phyloP scores from a whole-genome alignment of 768 basidiomycete genomes.

The Mycena metata region DNA sequence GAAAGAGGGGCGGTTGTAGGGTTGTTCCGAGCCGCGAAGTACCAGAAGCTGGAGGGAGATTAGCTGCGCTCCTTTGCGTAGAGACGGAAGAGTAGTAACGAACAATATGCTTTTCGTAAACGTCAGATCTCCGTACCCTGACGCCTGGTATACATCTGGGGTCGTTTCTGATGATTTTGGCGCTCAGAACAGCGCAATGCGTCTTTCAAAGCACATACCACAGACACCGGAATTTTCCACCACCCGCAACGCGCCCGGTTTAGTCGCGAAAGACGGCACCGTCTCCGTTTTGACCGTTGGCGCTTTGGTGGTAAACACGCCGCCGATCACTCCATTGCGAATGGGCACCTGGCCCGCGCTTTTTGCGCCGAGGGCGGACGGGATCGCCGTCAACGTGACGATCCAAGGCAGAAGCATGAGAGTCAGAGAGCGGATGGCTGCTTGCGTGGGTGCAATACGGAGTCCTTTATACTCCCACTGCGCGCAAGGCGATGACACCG shows the following conservation, averaged over 20 bases:
- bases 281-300: conserved; percentile 2
- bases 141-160: conserved; percentile 70
- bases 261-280: conserved; percentile 41
- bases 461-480: conserved; percentile 26
- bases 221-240: conserved; percentile 75
- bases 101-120: conserved; percentile 72
- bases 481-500: conserved; percentile 26
- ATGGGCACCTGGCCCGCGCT: conserved; percentile 32
- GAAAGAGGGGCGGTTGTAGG: conserved; percentile 72
- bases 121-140: conserved; percentile 74
- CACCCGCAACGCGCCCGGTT: conserved; percentile 66
- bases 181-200: not conserved
- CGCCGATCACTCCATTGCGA: conserved; percentile 30
- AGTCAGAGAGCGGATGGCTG: conserved; percentile 18
- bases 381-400: conserved; percentile 12
- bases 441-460: conserved; percentile 9
- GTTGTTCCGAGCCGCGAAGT: conserved; percentile 72
- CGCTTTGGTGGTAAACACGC: conserved; percentile 13
- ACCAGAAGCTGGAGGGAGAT: conserved; percentile 68
- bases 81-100: not conserved
- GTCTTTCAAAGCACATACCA: conserved; percentile 49
- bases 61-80: not conserved
- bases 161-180: conserved; percentile 62
- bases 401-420: conserved; percentile 26
- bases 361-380: conserved; percentile 20